Evolutionary conservation across 371 early-diverging fungal genomes (phyloP).

Genomic region (Gilbertella persicaria): DNA sequence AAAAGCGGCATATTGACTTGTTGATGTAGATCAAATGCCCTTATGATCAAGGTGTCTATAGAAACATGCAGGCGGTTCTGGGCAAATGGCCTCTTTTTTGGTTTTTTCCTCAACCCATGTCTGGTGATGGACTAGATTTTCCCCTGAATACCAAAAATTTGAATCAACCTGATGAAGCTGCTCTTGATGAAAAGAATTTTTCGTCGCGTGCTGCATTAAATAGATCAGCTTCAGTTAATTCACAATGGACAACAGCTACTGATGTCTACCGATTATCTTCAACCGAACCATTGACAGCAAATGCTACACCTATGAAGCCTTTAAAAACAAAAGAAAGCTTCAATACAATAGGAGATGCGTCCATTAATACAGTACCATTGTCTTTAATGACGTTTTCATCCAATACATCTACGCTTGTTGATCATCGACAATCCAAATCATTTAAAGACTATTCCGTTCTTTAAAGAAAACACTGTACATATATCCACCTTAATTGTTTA

Average conservation of each 20-base stretch:
- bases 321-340: constrained; percentile 35
- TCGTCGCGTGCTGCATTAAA: constrained; percentile 15
- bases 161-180: constrained; percentile 45
- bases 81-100: constrained; percentile 71
- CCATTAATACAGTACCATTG: constrained; percentile 25
- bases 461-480: no score
- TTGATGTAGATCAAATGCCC: constrained; percentile 70
- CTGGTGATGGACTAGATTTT: constrained; percentile 75
- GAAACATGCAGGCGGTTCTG: constrained; percentile 79
- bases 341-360: constrained; percentile 15
- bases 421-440: constrained; percentile 16
- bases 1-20: background rate
- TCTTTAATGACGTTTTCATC: constrained; percentile 46
- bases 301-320: constrained; percentile 14
- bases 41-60: constrained; percentile 86
- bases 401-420: constrained; percentile 36
- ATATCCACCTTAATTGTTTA: background rate
- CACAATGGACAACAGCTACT: constrained; percentile 21
- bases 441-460: no score
- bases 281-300: background rate
- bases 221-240: constrained; percentile 7
- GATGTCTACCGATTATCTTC: background rate
- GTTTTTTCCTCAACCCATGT: constrained; percentile 66
- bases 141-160: constrained; percentile 53
- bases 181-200: background rate